A percentile compares a stretch with the other conserved stretches of the same genome.
These are phyloP conservation scores for Iris macrosiphon DNA, from an alignment of 106 monocot genomes.

Conservation along the genomic window DNA sequence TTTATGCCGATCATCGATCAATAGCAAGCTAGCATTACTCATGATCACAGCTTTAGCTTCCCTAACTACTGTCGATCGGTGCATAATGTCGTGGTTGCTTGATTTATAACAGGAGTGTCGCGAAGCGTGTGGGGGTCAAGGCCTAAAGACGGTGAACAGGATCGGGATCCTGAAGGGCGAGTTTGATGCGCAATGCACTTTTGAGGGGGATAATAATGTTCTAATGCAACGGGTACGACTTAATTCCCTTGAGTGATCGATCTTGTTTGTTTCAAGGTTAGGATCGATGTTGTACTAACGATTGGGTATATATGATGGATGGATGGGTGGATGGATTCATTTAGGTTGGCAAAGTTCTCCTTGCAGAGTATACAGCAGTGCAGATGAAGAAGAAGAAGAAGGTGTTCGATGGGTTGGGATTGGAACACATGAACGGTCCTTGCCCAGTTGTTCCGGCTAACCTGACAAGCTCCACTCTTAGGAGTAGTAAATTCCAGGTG, in stretches of 20 bases:
- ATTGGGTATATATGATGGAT: too few species aligned
- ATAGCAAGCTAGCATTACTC: too few species aligned
- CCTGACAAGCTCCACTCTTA: conserved; percentile 38
- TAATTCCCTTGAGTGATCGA: too few species aligned
- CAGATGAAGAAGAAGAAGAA: conserved; percentile 61
- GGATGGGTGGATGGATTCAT: too few species aligned
- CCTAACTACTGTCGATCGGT: too few species aligned
- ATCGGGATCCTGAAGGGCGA: conserved; percentile 78
- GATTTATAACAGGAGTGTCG: conserved; percentile 67
- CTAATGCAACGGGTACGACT: conserved; percentile 88
- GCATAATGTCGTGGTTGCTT: too few species aligned
- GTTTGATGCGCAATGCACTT: conserved; percentile 94
- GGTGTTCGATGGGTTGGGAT: conserved; percentile 70
- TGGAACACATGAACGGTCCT: conserved; percentile 92
- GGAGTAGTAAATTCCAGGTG: conserved; percentile 66
- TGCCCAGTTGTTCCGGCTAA: conserved; percentile 52
- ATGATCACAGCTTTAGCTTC: too few species aligned
- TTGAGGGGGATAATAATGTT: conserved; percentile 96
- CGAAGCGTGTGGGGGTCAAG: conserved; percentile 99
- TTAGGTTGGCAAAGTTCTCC: conserved; percentile 93
- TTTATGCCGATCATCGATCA: too few species aligned
- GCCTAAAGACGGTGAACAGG: conserved; percentile 88
- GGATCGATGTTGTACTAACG: too few species aligned
- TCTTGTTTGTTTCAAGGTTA: too few species aligned
- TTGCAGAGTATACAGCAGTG: conserved; percentile 48